Conservation (phyloP, 176 grass and related monocot species). For the Carex littledalei region DNA sequence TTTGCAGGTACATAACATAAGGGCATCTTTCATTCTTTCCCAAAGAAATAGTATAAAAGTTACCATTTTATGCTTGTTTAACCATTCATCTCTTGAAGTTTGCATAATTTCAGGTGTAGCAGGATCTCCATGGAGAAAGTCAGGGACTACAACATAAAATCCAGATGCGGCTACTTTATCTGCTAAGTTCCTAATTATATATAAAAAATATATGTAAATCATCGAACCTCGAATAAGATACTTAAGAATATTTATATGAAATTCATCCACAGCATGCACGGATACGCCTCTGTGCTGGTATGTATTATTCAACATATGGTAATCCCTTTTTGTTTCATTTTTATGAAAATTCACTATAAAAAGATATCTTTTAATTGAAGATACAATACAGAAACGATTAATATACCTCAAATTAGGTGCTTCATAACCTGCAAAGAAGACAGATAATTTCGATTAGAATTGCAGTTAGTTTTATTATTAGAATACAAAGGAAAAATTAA, state of each 20-base stretch:
- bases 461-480: not conserved
- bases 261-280: not conserved
- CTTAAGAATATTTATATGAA: not conserved
- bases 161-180: constrained; percentile 25
- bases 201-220: not conserved
- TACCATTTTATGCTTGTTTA: constrained; percentile 18
- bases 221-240: not conserved
- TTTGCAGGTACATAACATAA: not conserved
- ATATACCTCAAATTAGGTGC: constrained; percentile 29
- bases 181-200: constrained; percentile 25
- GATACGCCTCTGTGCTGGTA: not conserved
- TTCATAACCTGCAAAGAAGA: constrained; percentile 28
- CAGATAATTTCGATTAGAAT: not conserved
- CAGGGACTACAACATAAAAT: constrained; percentile 31
- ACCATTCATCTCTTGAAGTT: not conserved
- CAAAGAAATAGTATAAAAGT: not conserved
- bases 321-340: not conserved
- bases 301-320: not conserved
- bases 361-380: not conserved
- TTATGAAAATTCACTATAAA: not conserved
- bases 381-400: not conserved
- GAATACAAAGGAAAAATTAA: not conserved
- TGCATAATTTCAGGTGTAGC: not conserved
- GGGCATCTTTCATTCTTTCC: not conserved
- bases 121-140: constrained; percentile 35